Percentiles rank a stretch among this genome's conserved stretches.
phyloP scores from a whole-genome alignment of 2,329 filamentous ascomycete genomes.

The Gremmenia infestans region DNA sequence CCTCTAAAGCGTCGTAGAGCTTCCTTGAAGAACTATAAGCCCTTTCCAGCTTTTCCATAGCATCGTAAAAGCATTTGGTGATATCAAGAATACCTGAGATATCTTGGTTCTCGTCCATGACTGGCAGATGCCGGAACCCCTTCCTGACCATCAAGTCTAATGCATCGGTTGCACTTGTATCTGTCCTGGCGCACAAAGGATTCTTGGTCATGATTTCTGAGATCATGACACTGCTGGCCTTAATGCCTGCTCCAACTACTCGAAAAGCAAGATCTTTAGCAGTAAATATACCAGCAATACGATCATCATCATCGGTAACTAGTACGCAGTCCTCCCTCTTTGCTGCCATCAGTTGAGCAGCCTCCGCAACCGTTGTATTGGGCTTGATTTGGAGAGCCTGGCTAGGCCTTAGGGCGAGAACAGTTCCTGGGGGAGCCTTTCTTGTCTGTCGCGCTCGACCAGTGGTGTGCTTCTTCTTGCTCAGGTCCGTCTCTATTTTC shows the following conservation, averaged over 20 bases:
- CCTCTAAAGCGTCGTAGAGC: conserved; percentile 94
- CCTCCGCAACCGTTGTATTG: conserved; percentile 86
- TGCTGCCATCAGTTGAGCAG: conserved; percentile 96
- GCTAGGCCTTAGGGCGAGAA: conserved; percentile 91
- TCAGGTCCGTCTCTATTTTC: conserved; percentile 96
- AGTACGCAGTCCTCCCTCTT: conserved; percentile 98
- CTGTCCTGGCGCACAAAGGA: conserved; percentile 91
- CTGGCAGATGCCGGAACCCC: conserved; percentile 93
- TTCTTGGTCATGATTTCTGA: conserved; percentile 99
- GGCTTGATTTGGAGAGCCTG: conserved; percentile 97
- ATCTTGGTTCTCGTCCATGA: conserved; percentile 99
- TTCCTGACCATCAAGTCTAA: conserved; percentile 97
- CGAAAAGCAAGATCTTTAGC: conserved; percentile 98
- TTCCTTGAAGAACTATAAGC: conserved; percentile 98
- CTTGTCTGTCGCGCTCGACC: conserved; percentile 76
- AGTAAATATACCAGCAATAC: conserved; percentile 97
- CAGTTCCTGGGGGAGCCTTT: conserved; percentile 93
- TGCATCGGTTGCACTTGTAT: conserved; percentile 96
- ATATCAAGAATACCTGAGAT: conserved; percentile 98
- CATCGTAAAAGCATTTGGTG: conserved; percentile 99
- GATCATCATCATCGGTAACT: conserved; percentile 95
- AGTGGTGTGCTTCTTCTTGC: conserved; percentile 86
- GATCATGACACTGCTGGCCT: conserved; percentile 86
- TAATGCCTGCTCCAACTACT: conserved; percentile 85
- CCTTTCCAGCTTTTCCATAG: conserved; percentile 98